Conservation (phyloP, 2,329 filamentous ascomycete genomes). For the Plectosphaerella plurivora region DNA sequence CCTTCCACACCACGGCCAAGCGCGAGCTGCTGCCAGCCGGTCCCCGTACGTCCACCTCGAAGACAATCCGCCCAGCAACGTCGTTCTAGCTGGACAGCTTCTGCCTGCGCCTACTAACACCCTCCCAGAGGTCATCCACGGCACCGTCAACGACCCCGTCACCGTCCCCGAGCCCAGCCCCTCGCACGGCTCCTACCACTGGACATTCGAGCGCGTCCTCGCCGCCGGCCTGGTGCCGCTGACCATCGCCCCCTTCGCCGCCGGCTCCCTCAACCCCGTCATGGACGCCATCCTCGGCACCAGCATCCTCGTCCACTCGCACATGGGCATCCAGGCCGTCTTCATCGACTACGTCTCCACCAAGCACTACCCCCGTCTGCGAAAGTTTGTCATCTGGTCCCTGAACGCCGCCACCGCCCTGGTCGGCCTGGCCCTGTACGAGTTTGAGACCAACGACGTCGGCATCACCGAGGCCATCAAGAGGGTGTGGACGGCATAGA, state of each 20-base stretch:
- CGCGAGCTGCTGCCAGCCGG: conserved; percentile 75
- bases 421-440: conserved; percentile 86
- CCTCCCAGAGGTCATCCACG: conserved; percentile 64
- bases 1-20: conserved; percentile 81
- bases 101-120: conserved; percentile 34
- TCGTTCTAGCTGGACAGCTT: not conserved
- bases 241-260: conserved; percentile 85
- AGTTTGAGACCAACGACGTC: conserved; percentile 98
- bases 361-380: conserved; percentile 62
- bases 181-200: conserved; percentile 93
- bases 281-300: conserved; percentile 83
- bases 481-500: conserved; percentile 80
- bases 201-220: conserved; percentile 89
- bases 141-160: conserved; percentile 78
- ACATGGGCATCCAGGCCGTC: conserved; percentile 88
- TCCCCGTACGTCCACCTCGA: conserved; percentile 62
- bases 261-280: conserved; percentile 83
- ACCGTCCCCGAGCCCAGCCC: conserved; percentile 68
- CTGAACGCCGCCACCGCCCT: conserved; percentile 75
- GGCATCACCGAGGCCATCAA: conserved; percentile 86
- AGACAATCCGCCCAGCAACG: not conserved
- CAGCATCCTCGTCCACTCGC: conserved; percentile 82
- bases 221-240: conserved; percentile 80
- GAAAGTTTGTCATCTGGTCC: conserved; percentile 68
- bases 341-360: conserved; percentile 89